These are phyloP conservation scores for Metarhizium anisopliae DNA, from an alignment of 2,329 filamentous ascomycete species.

Conservation along the genomic window DNA sequence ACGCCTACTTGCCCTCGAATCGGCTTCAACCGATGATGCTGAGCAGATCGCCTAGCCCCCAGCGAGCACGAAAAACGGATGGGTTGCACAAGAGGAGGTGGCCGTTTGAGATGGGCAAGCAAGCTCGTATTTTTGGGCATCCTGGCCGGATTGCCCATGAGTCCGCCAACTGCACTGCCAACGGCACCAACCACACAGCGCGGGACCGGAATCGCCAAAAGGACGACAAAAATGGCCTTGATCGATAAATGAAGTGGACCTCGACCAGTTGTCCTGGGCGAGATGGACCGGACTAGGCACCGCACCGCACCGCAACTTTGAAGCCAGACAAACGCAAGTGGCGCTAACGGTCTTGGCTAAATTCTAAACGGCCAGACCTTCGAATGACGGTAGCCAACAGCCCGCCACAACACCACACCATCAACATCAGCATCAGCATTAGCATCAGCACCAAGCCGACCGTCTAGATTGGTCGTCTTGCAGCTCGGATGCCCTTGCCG, in stretches of 20 bases:
- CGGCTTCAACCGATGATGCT: not conserved
- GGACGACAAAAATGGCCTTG: not conserved
- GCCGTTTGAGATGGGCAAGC: not conserved
- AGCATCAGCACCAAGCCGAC: too few relatives aligned
- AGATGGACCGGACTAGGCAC: not conserved
- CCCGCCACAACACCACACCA: too few relatives aligned
- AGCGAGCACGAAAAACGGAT: not conserved
- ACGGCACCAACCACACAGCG: not conserved
- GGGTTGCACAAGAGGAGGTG: not conserved
- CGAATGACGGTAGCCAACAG: too few relatives aligned
- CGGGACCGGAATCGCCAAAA: not conserved
- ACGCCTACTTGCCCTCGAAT: not conserved
- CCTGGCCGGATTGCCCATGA: not conserved
- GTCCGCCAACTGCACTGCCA: not conserved
- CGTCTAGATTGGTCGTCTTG: too few relatives aligned
- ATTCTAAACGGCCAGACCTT: too few relatives aligned
- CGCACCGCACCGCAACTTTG: too few relatives aligned
- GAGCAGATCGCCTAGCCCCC: not conserved
- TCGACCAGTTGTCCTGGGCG: not conserved
- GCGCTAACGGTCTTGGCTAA: too few relatives aligned
- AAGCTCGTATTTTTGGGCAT: not conserved
- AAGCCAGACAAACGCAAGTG: too few relatives aligned
- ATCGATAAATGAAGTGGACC: not conserved
- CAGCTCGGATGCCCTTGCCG: too few relatives aligned
- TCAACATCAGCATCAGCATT: too few relatives aligned